Evolutionary conservation across 306 rosid species (phyloP), one percentile per base, ranked within the genome.

Genomic region (Cajanus cajan): DNA sequence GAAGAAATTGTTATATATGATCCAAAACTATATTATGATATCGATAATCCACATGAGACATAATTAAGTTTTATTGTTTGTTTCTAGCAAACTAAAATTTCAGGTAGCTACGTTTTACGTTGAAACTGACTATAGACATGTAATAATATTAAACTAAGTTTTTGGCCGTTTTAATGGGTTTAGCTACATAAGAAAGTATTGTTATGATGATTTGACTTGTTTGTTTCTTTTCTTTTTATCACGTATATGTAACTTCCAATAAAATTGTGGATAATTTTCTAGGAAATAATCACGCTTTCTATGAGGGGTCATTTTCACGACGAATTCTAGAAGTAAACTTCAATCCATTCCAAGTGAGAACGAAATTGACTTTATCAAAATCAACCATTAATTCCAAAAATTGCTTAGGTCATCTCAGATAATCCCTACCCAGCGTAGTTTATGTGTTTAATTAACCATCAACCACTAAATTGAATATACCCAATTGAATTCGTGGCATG

Each of bases 361-460:
- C 18, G 51, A 8, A 0, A 59, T 61, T 80, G 88, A 85, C 88
- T 61, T 67, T 1, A 59, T 68, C 63, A 78, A 82, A 69, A 76
- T 70, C 68, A 76, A 69, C 74, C 48, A 25, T 5, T 13, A 10
- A 39, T 76, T 85, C 54, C 79, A 62, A 28, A n/a, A 71, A 44
- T 2, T 15, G 78, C 73, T 64, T 80, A 61, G 47, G 52, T 85
- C 82, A 80, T 65, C 21, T 44, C 61, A 55, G 28, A 70, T 40
- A 76, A 66, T 45, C 57, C 73, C 71, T 14, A 47, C 12, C 61
- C 10, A 41, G 0, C 25, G 43, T 72, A 21, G 67, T 73, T 71
- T 84, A 76, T 44, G 50, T 77, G 51, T 68, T 76, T 76, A 76
- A 70, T 28, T 28, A 28, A 70, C 50, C 70, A 16, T 31, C 66